phyloP scores from a whole-genome alignment of 805 yeast genomes.

The Metschnikowia shivogae region DNA sequence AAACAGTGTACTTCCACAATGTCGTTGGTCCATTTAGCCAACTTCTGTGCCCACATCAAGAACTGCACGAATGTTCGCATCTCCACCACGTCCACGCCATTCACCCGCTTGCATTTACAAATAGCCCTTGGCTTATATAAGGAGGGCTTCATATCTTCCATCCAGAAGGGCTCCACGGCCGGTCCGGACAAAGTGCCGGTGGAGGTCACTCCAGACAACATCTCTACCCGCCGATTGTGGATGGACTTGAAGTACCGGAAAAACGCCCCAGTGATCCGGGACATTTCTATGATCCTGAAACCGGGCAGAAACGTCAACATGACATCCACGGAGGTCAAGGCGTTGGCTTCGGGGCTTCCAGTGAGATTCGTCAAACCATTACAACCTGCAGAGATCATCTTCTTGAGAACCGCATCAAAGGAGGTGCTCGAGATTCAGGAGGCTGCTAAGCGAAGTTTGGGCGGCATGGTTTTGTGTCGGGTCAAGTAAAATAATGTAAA shows the following conservation, averaged over 20 bases:
- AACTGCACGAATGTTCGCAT: constrained; percentile 76
- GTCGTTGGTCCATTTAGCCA: constrained; percentile 83
- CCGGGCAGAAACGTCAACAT: constrained; percentile 77
- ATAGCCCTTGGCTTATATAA: constrained; percentile 80
- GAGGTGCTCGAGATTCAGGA: constrained; percentile 75
- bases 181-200: constrained; percentile 81
- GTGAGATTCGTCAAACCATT: constrained; percentile 75
- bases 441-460: constrained; percentile 68
- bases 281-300: constrained; percentile 70
- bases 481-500: constrained; percentile 37
- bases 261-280: constrained; percentile 68
- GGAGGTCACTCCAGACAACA: constrained; percentile 81
- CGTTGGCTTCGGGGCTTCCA: constrained; percentile 70
- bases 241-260: constrained; percentile 84
- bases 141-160: constrained; percentile 82
- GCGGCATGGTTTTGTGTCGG: constrained; percentile 82
- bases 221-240: constrained; percentile 86
- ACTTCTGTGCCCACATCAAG: constrained; percentile 83
- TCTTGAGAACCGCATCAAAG: constrained; percentile 48
- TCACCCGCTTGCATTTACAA: constrained; percentile 76
- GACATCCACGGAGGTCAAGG: constrained; percentile 57
- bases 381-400: constrained; percentile 84
- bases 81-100: constrained; percentile 76
- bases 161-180: constrained; percentile 76
- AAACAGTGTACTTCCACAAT: constrained; percentile 32